Base-by-base conservation (phyloP, 164 flowering plant genomes). In the Magnolia kwangsiensis region DNA sequence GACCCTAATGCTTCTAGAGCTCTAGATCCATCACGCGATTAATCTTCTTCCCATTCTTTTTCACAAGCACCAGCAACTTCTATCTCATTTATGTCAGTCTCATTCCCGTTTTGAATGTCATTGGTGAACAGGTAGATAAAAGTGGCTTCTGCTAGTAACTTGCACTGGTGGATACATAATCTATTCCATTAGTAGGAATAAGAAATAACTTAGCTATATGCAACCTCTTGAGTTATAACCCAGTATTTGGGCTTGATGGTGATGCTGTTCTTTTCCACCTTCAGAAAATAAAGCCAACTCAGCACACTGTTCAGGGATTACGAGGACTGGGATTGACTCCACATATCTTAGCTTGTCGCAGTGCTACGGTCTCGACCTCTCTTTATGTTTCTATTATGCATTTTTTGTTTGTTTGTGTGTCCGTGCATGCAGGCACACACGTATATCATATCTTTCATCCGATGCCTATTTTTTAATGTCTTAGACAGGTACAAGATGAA, bases 221-320 rank as follows among this genome's bases (percentile, higher is more conserved):
- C 27, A 29, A 31, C 51, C 21, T 50, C 50, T 67, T 51, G 20
- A 31, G 67, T 69, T 51, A 13, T 68, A 29, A 21, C 16, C 64
- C 27, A 20, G 24, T 31, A 51, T 4, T 61, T 67, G 63, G 31
- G 13, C 71, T 58, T 31, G 23, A 72, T 18, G 24, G n/a, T 70
- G 73, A 1, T 68, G 55, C 4, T 65, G 14, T 13, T 49, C 0
- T 50, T 59, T 29, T 75, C 13, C n/a, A 64, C 72, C 69, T 77
- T 37, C 80, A 94, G 98, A 95, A 95, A 88, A 95, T 97, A 81
- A 95, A 95, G 84, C 98, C 98, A 29, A 95, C 98, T 21, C 98
- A 95, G 78, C 97, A 92, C 74, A 93, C 97, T 84, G 98, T 95
- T 64, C 85, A 90, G 49, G 91, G 88, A 67, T 87, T 95, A 21